These are phyloP conservation scores for Chalciporus piperatus DNA, from an alignment of 768 basidiomycete genomes.

Conservation along the genomic window DNA sequence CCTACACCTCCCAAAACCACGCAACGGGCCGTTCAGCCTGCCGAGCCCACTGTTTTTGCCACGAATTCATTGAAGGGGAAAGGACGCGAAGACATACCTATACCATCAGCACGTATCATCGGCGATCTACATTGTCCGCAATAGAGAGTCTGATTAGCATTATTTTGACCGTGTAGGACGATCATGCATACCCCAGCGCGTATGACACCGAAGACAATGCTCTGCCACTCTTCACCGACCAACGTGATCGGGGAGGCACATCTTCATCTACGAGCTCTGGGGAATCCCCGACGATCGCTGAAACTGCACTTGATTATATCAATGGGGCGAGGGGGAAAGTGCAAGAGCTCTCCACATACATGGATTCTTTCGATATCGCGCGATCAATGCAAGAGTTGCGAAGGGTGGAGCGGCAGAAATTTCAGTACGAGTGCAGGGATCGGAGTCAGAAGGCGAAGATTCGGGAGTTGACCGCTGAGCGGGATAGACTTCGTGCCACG, in stretches of 20 bases:
- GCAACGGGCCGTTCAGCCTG: conserved; percentile 6
- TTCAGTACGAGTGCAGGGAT: conserved; percentile 22
- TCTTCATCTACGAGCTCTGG: conserved; percentile 9
- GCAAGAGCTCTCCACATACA: conserved; percentile 23
- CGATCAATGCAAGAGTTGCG: conserved; percentile 15
- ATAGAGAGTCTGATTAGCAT: background rate
- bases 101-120: background rate
- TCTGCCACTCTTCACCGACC: conserved; percentile 18
- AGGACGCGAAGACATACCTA: conserved; percentile 17
- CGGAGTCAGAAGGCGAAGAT: conserved; percentile 22
- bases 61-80: conserved; percentile 25
- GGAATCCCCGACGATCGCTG: conserved; percentile 23
- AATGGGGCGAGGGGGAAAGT: conserved; percentile 21
- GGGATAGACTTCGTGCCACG: conserved; percentile 11
- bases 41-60: conserved; percentile 1
- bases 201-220: conserved; percentile 6
- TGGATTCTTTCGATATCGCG: conserved; percentile 26
- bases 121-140: background rate
- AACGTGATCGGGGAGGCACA: conserved; percentile 4
- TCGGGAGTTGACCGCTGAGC: conserved; percentile 18
- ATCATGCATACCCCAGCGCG: background rate
- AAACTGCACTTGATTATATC: conserved; percentile 26
- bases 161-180: background rate
- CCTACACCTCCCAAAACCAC: conserved; percentile 29
- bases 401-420: conserved; percentile 21